A percentile compares a stretch with the other conserved stretches of the same genome.
Evolutionary conservation across 345 rosid genomes (phyloP).

Genomic region (Ailanthus altissimus): DNA sequence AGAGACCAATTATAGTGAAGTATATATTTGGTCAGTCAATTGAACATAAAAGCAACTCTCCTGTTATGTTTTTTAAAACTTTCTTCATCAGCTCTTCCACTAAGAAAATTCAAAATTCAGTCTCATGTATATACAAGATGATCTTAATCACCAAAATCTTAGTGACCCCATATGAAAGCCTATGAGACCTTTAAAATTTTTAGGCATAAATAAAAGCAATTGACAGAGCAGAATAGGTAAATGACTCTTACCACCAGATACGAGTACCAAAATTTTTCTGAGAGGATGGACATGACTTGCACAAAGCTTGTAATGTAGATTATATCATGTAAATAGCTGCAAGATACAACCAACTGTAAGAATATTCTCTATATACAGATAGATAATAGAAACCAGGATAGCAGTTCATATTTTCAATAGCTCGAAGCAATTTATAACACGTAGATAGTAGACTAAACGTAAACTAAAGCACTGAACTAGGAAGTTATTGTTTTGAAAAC

Average conservation of each 20-base stretch:
- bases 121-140: not conserved
- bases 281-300: conserved; percentile 75
- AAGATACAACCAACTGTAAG: conserved; percentile 22
- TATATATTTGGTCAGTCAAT: not conserved
- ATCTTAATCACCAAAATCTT: not conserved
- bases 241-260: conserved; percentile 70
- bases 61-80: not conserved
- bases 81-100: not conserved
- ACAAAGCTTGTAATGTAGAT: conserved; percentile 87
- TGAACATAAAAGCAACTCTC: not conserved
- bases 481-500: not conserved
- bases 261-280: conserved; percentile 81
- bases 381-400: not conserved
- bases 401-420: not conserved
- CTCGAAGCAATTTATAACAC: not conserved
- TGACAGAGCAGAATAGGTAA: not conserved
- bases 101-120: not conserved
- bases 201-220: not conserved
- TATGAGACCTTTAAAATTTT: not conserved
- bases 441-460: not conserved
- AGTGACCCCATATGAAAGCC: not conserved
- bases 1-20: not conserved
- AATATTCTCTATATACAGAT: not conserved
- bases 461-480: not conserved
- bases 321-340: conserved; percentile 78